Conservation (phyloP, 768 basidiomycete genomes). For the Pulveroboletus ravenelii region DNA sequence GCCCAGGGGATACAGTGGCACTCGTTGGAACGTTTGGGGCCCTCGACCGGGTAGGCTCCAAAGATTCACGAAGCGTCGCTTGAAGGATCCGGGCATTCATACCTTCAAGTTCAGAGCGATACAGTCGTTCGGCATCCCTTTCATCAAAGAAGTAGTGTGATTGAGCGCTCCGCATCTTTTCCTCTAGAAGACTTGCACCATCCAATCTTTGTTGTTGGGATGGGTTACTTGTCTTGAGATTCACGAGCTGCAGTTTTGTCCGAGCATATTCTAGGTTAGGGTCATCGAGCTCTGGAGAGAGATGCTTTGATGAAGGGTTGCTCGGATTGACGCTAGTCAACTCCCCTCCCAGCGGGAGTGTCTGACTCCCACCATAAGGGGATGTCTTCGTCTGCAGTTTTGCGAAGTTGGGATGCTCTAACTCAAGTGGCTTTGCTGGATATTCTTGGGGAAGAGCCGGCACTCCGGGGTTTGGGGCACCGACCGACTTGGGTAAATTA, state of each 20-base stretch:
- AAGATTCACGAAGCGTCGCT: constrained; percentile 35
- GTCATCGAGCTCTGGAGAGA: constrained; percentile 43
- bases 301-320: constrained; percentile 24
- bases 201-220: constrained; percentile 24
- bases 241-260: constrained; percentile 53
- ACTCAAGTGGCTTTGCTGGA: not conserved
- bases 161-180: constrained; percentile 44
- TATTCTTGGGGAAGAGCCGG: not conserved
- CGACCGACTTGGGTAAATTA: constrained; percentile 6
- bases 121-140: constrained; percentile 57
- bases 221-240: constrained; percentile 36
- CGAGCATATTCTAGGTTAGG: constrained; percentile 60
- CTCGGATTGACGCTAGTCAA: constrained; percentile 5
- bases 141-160: constrained; percentile 69
- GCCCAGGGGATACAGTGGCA: not conserved
- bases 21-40: not conserved
- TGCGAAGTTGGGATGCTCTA: constrained; percentile 7
- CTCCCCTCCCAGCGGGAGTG: not conserved
- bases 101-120: constrained; percentile 49
- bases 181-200: constrained; percentile 37
- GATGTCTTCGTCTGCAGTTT: constrained; percentile 40
- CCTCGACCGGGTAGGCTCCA: not conserved
- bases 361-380: not conserved
- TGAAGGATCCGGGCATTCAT: constrained; percentile 42
- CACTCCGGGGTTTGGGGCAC: constrained; percentile 2